Base-by-base conservation (phyloP, 2,329 filamentous ascomycete genomes). In the Cryphonectria naterciae region DNA sequence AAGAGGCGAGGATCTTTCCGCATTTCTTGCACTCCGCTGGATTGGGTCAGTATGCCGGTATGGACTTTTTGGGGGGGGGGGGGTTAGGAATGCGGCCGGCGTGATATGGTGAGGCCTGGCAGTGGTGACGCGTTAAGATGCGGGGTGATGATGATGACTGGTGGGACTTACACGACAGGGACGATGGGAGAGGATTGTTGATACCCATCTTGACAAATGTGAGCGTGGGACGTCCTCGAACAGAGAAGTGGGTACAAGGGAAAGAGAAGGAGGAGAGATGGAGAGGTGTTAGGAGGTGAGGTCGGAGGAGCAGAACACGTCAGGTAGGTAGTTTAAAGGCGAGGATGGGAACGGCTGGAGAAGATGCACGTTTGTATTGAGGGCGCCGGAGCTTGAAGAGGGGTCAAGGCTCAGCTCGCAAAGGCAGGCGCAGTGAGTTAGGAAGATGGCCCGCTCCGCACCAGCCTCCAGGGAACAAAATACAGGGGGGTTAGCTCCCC, bases 11-110 rank as follows among this genome's bases (percentile, higher is more conserved):
- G 78, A 98, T 98, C 86, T 97, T 97, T 79, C 93, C 93, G 80
- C 94, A 96, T 84, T 99, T 99, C 82, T 92, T 96, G 85, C 96
- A 98, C 85, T 99, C 96, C 85, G 94, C 95, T 98, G 82, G 32
- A 54, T 41, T 76, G 15, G 15, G 68, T 74, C 60, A 74, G 66
- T 70, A 15, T 62, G 22, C 37, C 43, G 22, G 43, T 17, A n/a
- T 49, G 22, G 17, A 2, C 6, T 49, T 49, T 49, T 49, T 1
- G 28, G 28, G 28, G 28, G 28, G 28, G 28, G 28, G 28, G 28
- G 28, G 28, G 28, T 32, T 32, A 4, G n/a, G 8, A 64, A 28
- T 28, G 37, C 41, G n/a, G 41, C 61, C 65, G 70, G 69, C 70
- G 68, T 68, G 19, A 66, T 60, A 17, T n/a, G 43, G 49, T 37